A percentile compares a stretch with the other conserved stretches of the same genome.
These are phyloP conservation scores for Clarireedia sp. DNA, from an alignment of 2,329 filamentous ascomycete genomes.

Conservation along the genomic window DNA sequence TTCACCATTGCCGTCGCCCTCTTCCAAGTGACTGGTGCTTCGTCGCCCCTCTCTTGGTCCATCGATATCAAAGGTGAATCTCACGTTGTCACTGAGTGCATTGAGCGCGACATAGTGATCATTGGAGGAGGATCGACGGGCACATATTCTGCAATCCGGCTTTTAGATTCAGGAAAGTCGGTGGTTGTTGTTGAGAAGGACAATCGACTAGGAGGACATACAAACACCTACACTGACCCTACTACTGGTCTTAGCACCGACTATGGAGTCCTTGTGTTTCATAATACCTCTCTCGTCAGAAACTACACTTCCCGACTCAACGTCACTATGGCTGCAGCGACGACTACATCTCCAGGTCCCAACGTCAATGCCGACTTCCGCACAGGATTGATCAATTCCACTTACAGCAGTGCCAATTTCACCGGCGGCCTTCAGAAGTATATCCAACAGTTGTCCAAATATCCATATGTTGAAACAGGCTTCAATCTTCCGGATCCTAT, in stretches of 20 bases:
- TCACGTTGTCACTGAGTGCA: background rate
- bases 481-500: conserved; percentile 32
- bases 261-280: conserved; percentile 29
- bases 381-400: conserved; percentile 9
- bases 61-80: background rate
- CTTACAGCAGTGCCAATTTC: conserved; percentile 6
- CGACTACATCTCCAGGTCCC: background rate
- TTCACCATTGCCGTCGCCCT: no score
- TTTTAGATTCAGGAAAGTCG: conserved; percentile 28
- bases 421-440: conserved; percentile 8
- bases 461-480: conserved; percentile 30
- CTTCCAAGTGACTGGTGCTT: no score
- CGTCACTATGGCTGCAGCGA: background rate
- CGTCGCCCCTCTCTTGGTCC: background rate
- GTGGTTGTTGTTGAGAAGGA: conserved; percentile 32
- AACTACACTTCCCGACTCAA: conserved; percentile 12
- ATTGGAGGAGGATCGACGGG: conserved; percentile 33
- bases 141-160: conserved; percentile 30
- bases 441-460: conserved; percentile 25
- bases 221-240: conserved; percentile 28
- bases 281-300: conserved; percentile 8
- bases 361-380: conserved; percentile 5
- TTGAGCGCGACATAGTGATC: conserved; percentile 27
- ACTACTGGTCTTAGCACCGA: conserved; percentile 29
- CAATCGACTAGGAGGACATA: conserved; percentile 25